These are phyloP conservation scores for Aspergillus fumigatiaffinis DNA, from an alignment of 2,329 filamentous ascomycete genomes.

Conservation along the genomic window DNA sequence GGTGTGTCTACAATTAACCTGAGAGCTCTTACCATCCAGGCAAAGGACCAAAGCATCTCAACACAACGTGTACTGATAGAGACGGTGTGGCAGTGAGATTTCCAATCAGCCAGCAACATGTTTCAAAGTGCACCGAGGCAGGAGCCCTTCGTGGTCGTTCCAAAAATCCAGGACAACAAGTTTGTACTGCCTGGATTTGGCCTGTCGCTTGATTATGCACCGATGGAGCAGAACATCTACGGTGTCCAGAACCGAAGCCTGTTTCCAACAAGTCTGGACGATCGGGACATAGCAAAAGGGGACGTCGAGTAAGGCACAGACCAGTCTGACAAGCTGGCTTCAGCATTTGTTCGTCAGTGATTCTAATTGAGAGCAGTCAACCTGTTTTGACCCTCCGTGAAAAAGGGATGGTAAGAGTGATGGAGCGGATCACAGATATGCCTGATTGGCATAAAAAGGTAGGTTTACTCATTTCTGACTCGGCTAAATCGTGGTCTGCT, in stretches of 20 bases:
- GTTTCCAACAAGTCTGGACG: slow-evolving; percentile 32
- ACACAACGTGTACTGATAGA: not conserved
- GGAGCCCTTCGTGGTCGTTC: slow-evolving; percentile 3
- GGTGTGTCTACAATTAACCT: not conserved
- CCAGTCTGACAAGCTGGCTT: not conserved
- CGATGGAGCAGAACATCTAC: slow-evolving; percentile 23
- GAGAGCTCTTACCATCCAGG: not conserved
- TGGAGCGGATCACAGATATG: slow-evolving; percentile 41
- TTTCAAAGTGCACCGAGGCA: slow-evolving; percentile 16
- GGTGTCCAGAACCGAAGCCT: slow-evolving; percentile 25
- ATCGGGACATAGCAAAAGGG: slow-evolving; percentile 26
- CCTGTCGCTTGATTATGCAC: slow-evolving; percentile 26
- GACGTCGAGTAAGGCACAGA: slow-evolving; percentile 22
- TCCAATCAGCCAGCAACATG: slow-evolving; percentile 9
- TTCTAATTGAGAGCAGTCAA: slow-evolving; percentile 13
- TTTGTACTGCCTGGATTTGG: slow-evolving; percentile 32
- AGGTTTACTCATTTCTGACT: not conserved
- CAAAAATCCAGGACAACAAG: slow-evolving; percentile 12
- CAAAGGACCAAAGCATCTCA: not conserved
- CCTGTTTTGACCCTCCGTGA: slow-evolving; percentile 35
- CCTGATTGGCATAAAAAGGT: slow-evolving; percentile 38
- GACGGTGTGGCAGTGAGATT: not conserved
- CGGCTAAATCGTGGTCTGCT: not conserved
- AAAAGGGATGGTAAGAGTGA: slow-evolving; percentile 34
- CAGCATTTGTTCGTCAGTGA: not conserved